These are phyloP conservation scores for Trichophyton rubrum DNA, from an alignment of 2,329 filamentous ascomycete genomes.

Conservation along the genomic window DNA sequence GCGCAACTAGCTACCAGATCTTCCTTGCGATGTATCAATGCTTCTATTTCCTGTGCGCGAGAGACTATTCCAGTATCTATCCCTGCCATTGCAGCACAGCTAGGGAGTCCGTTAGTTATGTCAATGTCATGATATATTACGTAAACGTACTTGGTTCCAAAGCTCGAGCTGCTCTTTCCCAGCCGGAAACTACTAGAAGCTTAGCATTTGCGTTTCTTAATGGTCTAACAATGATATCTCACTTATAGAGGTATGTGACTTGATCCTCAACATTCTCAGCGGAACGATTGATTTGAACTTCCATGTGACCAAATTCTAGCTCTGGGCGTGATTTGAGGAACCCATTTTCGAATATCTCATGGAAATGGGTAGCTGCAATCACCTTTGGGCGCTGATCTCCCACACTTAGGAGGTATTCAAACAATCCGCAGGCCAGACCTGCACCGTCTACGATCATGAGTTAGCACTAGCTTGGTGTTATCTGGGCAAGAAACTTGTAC, in stretches of 20 bases:
- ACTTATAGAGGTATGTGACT: constrained; percentile 57
- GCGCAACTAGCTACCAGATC: constrained; percentile 64
- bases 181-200: constrained; percentile 32
- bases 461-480: not conserved
- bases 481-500: constrained; percentile 16
- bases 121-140: not conserved
- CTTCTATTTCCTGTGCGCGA: constrained; percentile 61
- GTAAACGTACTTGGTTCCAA: constrained; percentile 51
- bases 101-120: constrained; percentile 17
- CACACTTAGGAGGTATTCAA: constrained; percentile 44
- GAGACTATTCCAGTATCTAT: constrained; percentile 59
- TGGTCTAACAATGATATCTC: not conserved
- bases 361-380: constrained; percentile 51
- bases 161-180: constrained; percentile 66
- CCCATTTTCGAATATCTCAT: constrained; percentile 43
- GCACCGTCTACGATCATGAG: constrained; percentile 42
- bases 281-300: constrained; percentile 36
- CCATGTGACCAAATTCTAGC: constrained; percentile 48
- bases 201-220: no score
- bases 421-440: constrained; percentile 49
- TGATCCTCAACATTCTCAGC: constrained; percentile 39
- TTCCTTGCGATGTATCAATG: constrained; percentile 57
- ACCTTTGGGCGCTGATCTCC: constrained; percentile 44
- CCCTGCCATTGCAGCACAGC: constrained; percentile 76
- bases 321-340: constrained; percentile 37